Percentiles rank a stretch among this genome's conserved stretches.
These are phyloP conservation scores for Oldenlandia corymbosa DNA, from an alignment of 257 asterid species.

Conservation along the genomic window DNA sequence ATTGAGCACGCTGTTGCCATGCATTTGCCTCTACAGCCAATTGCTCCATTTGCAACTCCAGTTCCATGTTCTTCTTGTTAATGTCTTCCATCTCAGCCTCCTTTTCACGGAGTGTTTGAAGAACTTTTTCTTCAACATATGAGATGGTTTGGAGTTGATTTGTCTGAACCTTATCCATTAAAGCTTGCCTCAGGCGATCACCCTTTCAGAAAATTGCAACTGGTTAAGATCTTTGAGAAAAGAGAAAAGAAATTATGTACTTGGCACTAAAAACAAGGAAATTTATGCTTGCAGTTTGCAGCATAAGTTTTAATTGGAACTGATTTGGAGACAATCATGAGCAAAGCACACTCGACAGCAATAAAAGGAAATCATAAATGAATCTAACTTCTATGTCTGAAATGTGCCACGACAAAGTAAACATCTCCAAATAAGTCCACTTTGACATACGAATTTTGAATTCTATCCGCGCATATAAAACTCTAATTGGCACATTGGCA, in stretches of 20 bases:
- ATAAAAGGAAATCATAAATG: neutral
- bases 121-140: conserved; percentile 69
- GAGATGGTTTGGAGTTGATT: conserved; percentile 76
- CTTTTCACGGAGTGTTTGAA: conserved; percentile 66
- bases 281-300: too few relatives aligned
- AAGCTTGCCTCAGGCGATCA: conserved; percentile 68
- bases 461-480: too few relatives aligned
- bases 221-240: conserved; percentile 43
- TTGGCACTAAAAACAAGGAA: too few relatives aligned
- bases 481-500: neutral
- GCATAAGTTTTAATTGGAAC: too few relatives aligned
- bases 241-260: too few relatives aligned
- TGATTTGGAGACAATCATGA: neutral
- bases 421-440: neutral
- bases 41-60: conserved; percentile 64
- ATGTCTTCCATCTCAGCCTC: conserved; percentile 69
- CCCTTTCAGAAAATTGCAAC: conserved; percentile 53
- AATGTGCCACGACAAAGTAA: neutral
- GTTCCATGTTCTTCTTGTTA: conserved; percentile 75
- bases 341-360: neutral
- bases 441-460: neutral
- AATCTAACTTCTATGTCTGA: neutral
- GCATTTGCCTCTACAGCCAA: conserved; percentile 68
- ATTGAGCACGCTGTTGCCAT: conserved; percentile 87
- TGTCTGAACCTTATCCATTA: conserved; percentile 73